These are phyloP conservation scores for Euphorbia celastroides DNA, from an alignment of 441 rosid genomes.

Conservation along the genomic window DNA sequence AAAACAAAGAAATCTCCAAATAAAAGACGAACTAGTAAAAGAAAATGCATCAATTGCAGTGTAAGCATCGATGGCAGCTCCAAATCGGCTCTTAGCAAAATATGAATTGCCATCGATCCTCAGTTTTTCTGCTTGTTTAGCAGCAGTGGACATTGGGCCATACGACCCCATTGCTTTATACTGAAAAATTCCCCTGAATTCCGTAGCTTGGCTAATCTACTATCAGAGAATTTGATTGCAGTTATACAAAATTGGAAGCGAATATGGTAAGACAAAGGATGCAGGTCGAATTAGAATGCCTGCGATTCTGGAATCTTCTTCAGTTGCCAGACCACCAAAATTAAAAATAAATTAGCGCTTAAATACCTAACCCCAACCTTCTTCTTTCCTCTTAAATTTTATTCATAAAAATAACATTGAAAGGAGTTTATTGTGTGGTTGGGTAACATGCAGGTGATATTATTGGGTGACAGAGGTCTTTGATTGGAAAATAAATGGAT, in stretches of 20 bases:
- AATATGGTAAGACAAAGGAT: background rate
- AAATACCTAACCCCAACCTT: too few relatives aligned
- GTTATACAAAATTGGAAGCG: background rate
- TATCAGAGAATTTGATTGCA: background rate
- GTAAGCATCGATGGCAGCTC: constrained; percentile 95
- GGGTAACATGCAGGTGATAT: background rate
- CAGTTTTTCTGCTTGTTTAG: constrained; percentile 70
- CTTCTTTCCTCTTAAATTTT: too few relatives aligned
- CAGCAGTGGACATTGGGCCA: constrained; percentile 32
- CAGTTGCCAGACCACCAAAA: too few relatives aligned
- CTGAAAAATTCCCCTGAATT: background rate
- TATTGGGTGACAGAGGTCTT: background rate
- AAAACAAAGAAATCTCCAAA: background rate
- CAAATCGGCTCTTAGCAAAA: constrained; percentile 62
- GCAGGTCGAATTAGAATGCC: background rate
- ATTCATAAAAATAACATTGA: too few relatives aligned
- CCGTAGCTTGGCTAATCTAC: background rate
- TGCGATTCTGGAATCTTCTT: too few relatives aligned
- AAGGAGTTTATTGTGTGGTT: background rate
- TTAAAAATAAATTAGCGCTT: too few relatives aligned
- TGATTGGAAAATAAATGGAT: background rate
- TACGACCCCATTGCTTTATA: constrained; percentile 25
- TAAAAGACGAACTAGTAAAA: background rate
- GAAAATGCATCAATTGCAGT: constrained; percentile 28
- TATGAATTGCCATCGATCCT: constrained; percentile 57